A percentile compares a stretch with the other conserved stretches of the same genome.
These are phyloP conservation scores for Trichoderma virens DNA, from an alignment of 495 filamentous ascomycete species.

Conservation along the genomic window DNA sequence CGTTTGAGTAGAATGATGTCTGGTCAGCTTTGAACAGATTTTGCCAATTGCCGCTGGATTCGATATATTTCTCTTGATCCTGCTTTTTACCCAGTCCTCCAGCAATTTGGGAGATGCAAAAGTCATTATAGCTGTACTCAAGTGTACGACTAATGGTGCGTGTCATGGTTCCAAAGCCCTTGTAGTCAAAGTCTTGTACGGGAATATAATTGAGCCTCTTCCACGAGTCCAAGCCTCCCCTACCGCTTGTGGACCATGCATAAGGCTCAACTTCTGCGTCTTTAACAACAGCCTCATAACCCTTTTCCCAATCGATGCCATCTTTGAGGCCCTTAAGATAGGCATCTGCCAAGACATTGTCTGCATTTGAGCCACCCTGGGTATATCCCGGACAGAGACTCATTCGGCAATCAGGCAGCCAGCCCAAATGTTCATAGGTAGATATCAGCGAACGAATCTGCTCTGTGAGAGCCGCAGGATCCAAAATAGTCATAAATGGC, in stretches of 20 bases:
- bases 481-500: constrained; percentile 60
- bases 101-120: constrained; percentile 60
- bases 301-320: constrained; percentile 64
- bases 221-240: constrained; percentile 62
- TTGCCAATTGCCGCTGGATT: constrained; percentile 57
- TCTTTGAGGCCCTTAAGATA: constrained; percentile 59
- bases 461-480: constrained; percentile 53
- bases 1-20: constrained; percentile 48
- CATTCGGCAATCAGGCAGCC: constrained; percentile 60
- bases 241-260: constrained; percentile 64
- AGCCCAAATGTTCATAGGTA: constrained; percentile 63
- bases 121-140: constrained; percentile 75
- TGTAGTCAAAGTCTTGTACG: constrained; percentile 57
- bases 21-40: constrained; percentile 61
- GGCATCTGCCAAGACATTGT: constrained; percentile 61
- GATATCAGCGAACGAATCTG: constrained; percentile 67
- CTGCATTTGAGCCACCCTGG: constrained; percentile 77
- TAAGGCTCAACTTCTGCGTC: constrained; percentile 68
- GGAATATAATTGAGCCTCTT: constrained; percentile 63
- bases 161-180: constrained; percentile 62
- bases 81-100: constrained; percentile 41
- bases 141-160: constrained; percentile 64
- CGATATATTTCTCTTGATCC: constrained; percentile 55
- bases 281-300: constrained; percentile 64
- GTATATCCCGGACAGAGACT: constrained; percentile 61